Percentiles rank a stretch among this genome's conserved stretches.
phyloP scores from a whole-genome alignment of 306 rosid species.

The Trifolium subterraneum region DNA sequence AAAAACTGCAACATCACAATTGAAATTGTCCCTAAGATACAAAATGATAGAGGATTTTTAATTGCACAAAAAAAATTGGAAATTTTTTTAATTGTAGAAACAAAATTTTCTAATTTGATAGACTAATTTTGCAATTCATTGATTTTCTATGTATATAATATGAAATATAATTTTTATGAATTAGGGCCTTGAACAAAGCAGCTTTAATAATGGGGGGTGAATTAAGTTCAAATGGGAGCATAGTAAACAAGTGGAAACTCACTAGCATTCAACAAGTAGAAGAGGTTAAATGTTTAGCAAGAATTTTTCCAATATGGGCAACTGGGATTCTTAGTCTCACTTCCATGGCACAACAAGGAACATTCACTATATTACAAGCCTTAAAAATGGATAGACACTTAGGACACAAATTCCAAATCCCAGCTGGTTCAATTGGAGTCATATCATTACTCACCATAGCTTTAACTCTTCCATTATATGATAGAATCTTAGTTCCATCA shows the following conservation, averaged over 20 bases:
- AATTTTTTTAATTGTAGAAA: too few species aligned
- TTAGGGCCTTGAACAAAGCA: slow-evolving; percentile 63
- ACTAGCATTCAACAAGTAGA: slow-evolving; percentile 70
- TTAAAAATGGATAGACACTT: slow-evolving; percentile 71
- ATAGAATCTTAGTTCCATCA: slow-evolving; percentile 52
- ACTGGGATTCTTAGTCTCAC: slow-evolving; percentile 56
- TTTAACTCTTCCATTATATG: slow-evolving; percentile 65
- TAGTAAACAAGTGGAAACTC: slow-evolving; percentile 55
- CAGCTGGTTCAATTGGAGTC: slow-evolving; percentile 67
- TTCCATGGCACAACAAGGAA: slow-evolving; percentile 55
- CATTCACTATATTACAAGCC: slow-evolving; percentile 71
- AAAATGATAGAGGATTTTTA: too few species aligned
- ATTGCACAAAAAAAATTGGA: too few species aligned
- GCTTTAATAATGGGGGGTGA: slow-evolving; percentile 60
- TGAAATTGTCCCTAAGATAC: too few species aligned
- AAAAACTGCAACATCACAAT: too few species aligned
- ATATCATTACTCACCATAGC: slow-evolving; percentile 57
- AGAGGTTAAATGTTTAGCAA: slow-evolving; percentile 59
- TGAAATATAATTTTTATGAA: too few species aligned
- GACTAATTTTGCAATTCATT: too few species aligned
- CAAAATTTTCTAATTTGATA: too few species aligned
- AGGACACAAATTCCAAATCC: slow-evolving; percentile 70
- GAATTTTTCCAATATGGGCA: slow-evolving; percentile 62
- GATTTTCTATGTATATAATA: too few species aligned
- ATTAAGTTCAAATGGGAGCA: slow-evolving; percentile 53